Percentiles rank a stretch among this genome's conserved stretches.
Evolutionary conservation across 306 rosid species (phyloP).

Genomic region (Elaeagnus macrophylla): DNA sequence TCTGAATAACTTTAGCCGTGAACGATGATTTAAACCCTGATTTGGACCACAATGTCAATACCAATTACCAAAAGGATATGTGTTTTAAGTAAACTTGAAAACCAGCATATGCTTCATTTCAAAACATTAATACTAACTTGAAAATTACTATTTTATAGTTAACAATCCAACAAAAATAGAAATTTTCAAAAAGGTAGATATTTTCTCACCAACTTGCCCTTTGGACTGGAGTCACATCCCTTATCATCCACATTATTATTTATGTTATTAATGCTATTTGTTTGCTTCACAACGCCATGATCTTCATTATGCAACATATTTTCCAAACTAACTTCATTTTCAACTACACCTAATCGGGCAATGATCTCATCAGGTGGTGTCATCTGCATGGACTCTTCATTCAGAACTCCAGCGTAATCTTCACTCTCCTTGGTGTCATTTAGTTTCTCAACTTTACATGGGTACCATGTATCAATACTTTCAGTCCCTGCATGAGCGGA

Average conservation of each 20-base stretch:
- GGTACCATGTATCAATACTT: constrained; percentile 10
- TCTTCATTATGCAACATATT: constrained; percentile 20
- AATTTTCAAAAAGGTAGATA: background rate
- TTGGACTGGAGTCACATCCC: constrained; percentile 22
- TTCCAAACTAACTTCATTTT: constrained; percentile 17
- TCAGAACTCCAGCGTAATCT: constrained; percentile 18
- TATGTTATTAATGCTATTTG: constrained; percentile 12
- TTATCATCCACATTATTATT: constrained; percentile 8
- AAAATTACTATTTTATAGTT: background rate
- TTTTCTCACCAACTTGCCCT: constrained; percentile 29
- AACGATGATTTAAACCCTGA: constrained; percentile 44
- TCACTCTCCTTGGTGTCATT: constrained; percentile 18
- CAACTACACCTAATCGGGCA: constrained; percentile 14
- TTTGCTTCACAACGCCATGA: constrained; percentile 13
- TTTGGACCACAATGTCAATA: constrained; percentile 7
- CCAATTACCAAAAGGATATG: constrained; percentile 3
- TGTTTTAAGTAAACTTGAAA: background rate
- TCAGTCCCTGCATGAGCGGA: constrained; percentile 11
- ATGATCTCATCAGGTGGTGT: constrained; percentile 29
- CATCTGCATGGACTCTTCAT: constrained; percentile 27
- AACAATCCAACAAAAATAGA: background rate
- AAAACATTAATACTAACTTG: background rate
- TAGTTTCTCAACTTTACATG: constrained; percentile 14
- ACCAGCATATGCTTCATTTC: background rate
- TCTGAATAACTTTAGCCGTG: constrained; percentile 33